These are phyloP conservation scores for Xylaria longipes DNA, from an alignment of 495 filamentous ascomycete genomes.

Conservation along the genomic window DNA sequence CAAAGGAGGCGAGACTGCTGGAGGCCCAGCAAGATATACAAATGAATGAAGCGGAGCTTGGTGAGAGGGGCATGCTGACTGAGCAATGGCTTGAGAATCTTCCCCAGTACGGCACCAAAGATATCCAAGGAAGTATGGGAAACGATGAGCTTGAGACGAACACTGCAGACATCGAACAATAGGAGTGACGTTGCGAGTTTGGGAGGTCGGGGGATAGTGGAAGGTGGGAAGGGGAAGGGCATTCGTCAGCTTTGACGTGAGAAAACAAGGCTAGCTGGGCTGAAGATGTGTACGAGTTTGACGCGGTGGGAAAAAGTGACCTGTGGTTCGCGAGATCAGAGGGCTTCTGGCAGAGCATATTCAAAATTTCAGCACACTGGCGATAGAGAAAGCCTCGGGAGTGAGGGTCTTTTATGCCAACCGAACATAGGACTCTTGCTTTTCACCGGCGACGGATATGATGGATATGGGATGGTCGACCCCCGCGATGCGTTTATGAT, in stretches of 20 bases:
- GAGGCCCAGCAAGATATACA: constrained; percentile 10
- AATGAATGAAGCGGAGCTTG: not conserved
- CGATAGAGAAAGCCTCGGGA: not conserved
- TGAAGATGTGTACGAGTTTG: not conserved
- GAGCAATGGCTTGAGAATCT: constrained; percentile 16
- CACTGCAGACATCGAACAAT: not conserved
- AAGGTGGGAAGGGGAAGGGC: not conserved
- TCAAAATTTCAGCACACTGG: not conserved
- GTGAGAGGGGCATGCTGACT: constrained; percentile 1
- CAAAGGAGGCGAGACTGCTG: not conserved
- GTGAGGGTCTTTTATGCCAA: not conserved
- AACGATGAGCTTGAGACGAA: not conserved
- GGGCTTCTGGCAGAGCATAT: not conserved
- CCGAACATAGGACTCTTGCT: not conserved
- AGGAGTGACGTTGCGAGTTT: not conserved
- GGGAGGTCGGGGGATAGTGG: not conserved
- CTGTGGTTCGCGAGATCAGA: not conserved
- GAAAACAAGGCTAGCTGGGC: not conserved
- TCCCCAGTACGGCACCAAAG: not conserved
- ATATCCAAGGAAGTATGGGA: not conserved
- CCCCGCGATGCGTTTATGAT: not conserved
- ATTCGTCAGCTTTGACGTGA: not conserved
- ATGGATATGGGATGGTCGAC: not conserved
- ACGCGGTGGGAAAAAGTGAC: not conserved
- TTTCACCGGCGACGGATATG: not conserved